A percentile compares a stretch with the other conserved stretches of the same genome.
Conservation (phyloP, 2,329 filamentous ascomycete species). For the Fusarium foetens region DNA sequence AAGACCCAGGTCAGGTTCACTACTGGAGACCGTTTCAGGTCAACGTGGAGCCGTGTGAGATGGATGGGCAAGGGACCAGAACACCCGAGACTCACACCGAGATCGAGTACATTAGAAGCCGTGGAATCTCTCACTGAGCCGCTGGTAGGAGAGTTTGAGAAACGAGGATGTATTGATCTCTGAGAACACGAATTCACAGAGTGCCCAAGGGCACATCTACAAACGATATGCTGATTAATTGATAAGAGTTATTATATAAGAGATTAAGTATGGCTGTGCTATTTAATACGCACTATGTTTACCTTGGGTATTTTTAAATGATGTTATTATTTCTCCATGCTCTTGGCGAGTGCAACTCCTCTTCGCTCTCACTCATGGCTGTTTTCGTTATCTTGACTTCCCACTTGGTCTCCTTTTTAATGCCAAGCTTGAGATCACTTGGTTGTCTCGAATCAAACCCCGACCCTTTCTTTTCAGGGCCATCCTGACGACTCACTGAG, state of each 20-base stretch:
- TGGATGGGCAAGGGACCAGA: neutral
- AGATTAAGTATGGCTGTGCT: neutral
- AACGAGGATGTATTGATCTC: neutral
- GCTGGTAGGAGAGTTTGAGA: neutral
- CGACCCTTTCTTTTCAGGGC: neutral
- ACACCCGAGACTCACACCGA: neutral
- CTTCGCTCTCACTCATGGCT: conserved; percentile 28
- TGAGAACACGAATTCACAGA: neutral
- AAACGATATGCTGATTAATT: neutral
- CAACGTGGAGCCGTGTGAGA: neutral
- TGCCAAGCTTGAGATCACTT: neutral
- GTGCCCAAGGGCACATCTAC: neutral
- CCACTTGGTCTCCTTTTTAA: conserved; percentile 26
- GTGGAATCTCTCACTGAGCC: neutral
- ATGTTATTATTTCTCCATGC: neutral
- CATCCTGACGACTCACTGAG: conserved; percentile 10
- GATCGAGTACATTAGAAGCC: neutral
- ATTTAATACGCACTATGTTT: neutral
- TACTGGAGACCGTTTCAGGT: neutral
- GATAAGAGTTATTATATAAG: neutral
- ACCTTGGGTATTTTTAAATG: neutral
- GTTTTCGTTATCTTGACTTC: conserved; percentile 23
- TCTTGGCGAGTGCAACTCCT: conserved; percentile 19
- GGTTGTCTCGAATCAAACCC: neutral
- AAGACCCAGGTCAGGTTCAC: neutral